Base-by-base conservation (phyloP, 768 basidiomycete species). In the Serendipita sp. region DNA sequence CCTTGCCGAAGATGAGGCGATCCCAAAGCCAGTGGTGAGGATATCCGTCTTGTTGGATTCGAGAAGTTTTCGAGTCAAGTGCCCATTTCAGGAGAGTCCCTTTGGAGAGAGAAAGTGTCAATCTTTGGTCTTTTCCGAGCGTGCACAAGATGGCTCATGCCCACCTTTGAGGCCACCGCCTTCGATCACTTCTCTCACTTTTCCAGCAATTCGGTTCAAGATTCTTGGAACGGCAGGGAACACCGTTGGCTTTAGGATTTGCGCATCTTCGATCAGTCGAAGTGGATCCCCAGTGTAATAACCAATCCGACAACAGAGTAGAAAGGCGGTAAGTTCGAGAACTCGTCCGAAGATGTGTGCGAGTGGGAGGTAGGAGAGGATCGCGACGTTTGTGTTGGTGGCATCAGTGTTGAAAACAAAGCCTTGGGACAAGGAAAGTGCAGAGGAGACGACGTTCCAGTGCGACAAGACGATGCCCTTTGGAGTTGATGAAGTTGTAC, bases 151-250 rank as follows among this genome's bases (percentile, higher is more conserved):
- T 34, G 66, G 64, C 41, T 5, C 46, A 36, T 28, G 35, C 23
- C 15, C 18, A 44, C 45, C 36, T 15, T 63, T 46, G 41, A 4
- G 80, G 82, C 65, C 79, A 78, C 1, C 84, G 63, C 85, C 83
- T 65, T 78, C 75, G 88, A 91, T 83, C 52, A 85, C 81, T 65
- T 88, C 78, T 75, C 88, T 85, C 72, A 70, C 16, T 35, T 35
- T 23, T 35, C 23, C 35, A n/a, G 56, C 56, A 10, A 60, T 78
- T 69, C 89, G 76, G 76, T 92, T 93, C 64, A 89, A 76, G 18
- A 94, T 85, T 63, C 93, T 85, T n/a, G 91, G 91, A 0, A 94
- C 91, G 10, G 86, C 82, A 3, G 88, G 85, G 76, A 94, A 85
- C 71, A 87, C 83, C 67, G 86, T 80, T 1, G 95, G 95, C 72